Evolutionary conservation across 352 stramenopile species (phyloP).

Genomic region (Globisporangium abappressorium): DNA sequence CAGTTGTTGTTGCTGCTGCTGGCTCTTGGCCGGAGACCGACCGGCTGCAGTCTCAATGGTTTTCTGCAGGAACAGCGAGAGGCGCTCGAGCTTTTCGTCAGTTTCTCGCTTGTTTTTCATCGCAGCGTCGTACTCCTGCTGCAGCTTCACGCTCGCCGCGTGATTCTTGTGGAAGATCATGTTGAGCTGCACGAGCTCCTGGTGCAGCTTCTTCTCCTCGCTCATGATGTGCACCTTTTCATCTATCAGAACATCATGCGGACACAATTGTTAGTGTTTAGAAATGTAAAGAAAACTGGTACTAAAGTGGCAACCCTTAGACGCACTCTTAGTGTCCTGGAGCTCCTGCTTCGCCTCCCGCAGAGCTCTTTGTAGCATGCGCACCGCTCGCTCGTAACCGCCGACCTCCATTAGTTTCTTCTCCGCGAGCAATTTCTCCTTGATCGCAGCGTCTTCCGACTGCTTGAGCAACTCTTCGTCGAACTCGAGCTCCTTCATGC

Average conservation of each 20-base stretch:
- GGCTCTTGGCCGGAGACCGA: constrained; percentile 4
- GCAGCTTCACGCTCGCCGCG: constrained; percentile 36
- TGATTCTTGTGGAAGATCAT: constrained; percentile 32
- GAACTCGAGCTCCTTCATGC: constrained; percentile 56
- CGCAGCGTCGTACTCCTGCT: constrained; percentile 45
- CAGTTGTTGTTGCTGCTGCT: neutral
- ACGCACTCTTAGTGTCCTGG: constrained; percentile 44
- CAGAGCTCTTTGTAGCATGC: constrained; percentile 48
- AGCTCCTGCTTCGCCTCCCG: constrained; percentile 52
- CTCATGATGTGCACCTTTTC: constrained; percentile 44
- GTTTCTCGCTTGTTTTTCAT: constrained; percentile 49
- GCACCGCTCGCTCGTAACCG: constrained; percentile 55
- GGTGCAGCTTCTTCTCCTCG: constrained; percentile 56
- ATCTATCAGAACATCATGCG: constrained; percentile 22
- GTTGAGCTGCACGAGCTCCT: constrained; percentile 40
- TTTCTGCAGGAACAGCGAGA: constrained; percentile 54
- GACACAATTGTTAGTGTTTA: no score
- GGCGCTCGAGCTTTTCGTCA: constrained; percentile 50
- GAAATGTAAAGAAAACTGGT: no score
- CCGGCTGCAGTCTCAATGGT: constrained; percentile 20
- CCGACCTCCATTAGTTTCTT: constrained; percentile 64
- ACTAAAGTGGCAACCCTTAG: neutral
- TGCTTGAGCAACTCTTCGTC: constrained; percentile 50
- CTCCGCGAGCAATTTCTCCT: constrained; percentile 53
- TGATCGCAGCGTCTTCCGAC: constrained; percentile 45